Evolutionary conservation across 352 stramenopile species (phyloP).

Genomic region (Peronospora tabacina): DNA sequence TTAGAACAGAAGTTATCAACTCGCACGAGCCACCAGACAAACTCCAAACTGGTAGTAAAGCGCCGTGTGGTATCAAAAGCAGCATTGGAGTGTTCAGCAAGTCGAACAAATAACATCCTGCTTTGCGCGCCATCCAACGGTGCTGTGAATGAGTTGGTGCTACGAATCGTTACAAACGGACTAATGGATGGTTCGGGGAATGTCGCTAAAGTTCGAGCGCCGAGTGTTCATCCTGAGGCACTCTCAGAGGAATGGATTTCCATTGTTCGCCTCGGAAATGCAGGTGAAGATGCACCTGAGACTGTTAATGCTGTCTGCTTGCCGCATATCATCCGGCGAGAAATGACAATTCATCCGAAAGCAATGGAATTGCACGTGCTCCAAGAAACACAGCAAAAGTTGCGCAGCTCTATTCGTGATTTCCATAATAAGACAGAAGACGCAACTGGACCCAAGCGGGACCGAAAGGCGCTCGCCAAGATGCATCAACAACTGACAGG

Average conservation of each 20-base stretch:
- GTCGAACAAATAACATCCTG: conserved; percentile 58
- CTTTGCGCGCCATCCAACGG: conserved; percentile 88
- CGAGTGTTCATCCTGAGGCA: conserved; percentile 57
- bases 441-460: conserved; percentile 19
- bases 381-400: conserved; percentile 53
- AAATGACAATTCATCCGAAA: conserved; percentile 80
- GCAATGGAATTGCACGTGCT: conserved; percentile 49
- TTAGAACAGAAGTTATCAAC: conserved; percentile 60
- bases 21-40: conserved; percentile 14
- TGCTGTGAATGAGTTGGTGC: conserved; percentile 85
- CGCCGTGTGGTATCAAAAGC: conserved; percentile 42
- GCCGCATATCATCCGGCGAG: conserved; percentile 72
- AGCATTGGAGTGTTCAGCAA: conserved; percentile 16
- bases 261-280: conserved; percentile 75
- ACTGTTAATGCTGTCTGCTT: conserved; percentile 68
- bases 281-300: conserved; percentile 65
- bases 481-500: conserved; percentile 69
- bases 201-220: conserved; percentile 47
- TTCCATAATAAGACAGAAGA: conserved; percentile 69
- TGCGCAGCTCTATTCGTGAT: conserved; percentile 57
- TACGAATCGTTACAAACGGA: conserved; percentile 79
- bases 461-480: conserved; percentile 58
- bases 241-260: conserved; percentile 44
- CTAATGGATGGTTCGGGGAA: conserved; percentile 56
- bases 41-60: conserved; percentile 36